phyloP scores from a whole-genome alignment of 805 yeast species.

The Zygosaccharomyces bisporus region DNA sequence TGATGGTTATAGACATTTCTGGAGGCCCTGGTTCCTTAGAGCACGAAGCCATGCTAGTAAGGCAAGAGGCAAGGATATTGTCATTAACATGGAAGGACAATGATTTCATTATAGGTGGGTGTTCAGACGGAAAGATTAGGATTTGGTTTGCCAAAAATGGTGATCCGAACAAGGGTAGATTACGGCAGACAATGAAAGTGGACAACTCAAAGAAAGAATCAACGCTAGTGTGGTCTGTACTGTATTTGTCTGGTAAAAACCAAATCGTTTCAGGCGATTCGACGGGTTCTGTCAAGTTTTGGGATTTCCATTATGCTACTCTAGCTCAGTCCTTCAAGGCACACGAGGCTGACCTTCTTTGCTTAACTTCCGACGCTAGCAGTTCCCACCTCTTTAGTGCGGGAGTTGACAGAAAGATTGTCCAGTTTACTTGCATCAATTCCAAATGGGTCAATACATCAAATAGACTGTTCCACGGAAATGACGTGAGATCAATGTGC shows the following conservation, averaged over 20 bases:
- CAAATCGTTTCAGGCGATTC: conserved; percentile 96
- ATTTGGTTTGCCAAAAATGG: conserved; percentile 59
- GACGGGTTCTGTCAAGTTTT: conserved; percentile 86
- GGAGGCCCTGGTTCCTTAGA: conserved; percentile 85
- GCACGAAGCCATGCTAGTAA: conserved; percentile 67
- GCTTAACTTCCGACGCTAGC: conserved; percentile 55
- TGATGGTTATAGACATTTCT: conserved; percentile 75
- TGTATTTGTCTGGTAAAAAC: conserved; percentile 54
- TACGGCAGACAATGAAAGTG: conserved; percentile 83
- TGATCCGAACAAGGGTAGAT: conserved; percentile 50
- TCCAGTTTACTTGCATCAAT: conserved; percentile 45
- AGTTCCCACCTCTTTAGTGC: conserved; percentile 75
- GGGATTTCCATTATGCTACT: conserved; percentile 81
- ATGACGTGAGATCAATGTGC: conserved; percentile 76
- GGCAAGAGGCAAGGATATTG: conserved; percentile 79
- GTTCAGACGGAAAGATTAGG: conserved; percentile 89
- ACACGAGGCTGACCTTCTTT: conserved; percentile 89
- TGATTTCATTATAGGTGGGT: conserved; percentile 77
- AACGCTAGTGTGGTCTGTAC: conserved; percentile 86
- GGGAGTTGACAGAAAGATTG: conserved; percentile 91
- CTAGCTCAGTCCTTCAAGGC: conserved; percentile 74
- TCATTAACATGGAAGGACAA: conserved; percentile 72
- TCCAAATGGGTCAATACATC: conserved; percentile 71
- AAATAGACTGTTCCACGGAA: conserved; percentile 78
- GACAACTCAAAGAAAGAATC: conserved; percentile 84